Evolutionary conservation across 805 yeast species (phyloP), one percentile per base, ranked within the genome.

Genomic region (Tetrapisispora iriomotensis): DNA sequence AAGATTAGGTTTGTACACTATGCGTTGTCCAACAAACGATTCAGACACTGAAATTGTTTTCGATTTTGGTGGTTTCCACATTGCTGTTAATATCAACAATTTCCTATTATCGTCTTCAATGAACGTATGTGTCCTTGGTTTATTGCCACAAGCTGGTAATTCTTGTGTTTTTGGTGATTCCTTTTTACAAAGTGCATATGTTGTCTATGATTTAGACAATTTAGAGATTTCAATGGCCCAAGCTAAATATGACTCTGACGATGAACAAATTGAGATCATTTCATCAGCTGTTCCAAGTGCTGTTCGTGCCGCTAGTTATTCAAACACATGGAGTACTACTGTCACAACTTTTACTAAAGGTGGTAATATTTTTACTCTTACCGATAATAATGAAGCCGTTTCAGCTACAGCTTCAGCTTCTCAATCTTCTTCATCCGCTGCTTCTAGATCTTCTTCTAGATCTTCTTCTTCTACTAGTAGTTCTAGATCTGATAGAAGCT

Each of bases 51-150:
- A 56, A 42, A 42, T 75, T 8, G 62, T 64, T 29, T 75, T 73
- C 49, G 65, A 73, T 49, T 79, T 82, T 57, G 76, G 77, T 45
- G 88, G 88, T 2, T 61, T 67, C 31, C 56, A 60, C 10, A 75
- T 82, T 41, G 50, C 61, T 17, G 75, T 72, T 12, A 77, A 81
- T 22, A 51, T 74, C 14, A 27, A 44, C 3, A 53, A 61, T 46
- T 60, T 62, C 44, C 44, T 65, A 24, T 42, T 64, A 24, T 34
- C 35, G 18, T 42, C 49, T 25, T 52, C 61, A 19, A 17, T 26
- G 23, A 10, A 25, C 19, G 18, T 29, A 10, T 76, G 80, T 60
- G 69, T 66, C 6, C 47, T 75, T 28, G 77, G 72, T 6, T 42
- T 74, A 4, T 38, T 48, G 3, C 58, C 62, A 10, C 47, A 49